Base-by-base conservation (phyloP, 352 stramenopile genomes). In the Phytophthora pseudosyringae region DNA sequence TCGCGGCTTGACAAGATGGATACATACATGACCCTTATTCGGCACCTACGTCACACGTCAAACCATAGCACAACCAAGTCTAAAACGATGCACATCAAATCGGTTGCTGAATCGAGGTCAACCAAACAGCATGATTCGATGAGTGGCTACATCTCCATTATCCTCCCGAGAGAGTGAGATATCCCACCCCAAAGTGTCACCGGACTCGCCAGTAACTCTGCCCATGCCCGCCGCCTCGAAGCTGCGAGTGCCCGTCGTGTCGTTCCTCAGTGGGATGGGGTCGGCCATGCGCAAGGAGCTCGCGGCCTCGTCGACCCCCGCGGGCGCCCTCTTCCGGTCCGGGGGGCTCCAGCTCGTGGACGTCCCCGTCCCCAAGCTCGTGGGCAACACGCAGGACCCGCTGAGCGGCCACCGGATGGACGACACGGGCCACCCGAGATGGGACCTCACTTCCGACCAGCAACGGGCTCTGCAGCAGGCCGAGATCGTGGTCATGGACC, bases 401-500 rank as follows among this genome's bases (percentile, higher is more conserved):
- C 62, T 75, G 13, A 75, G 64, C 15, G 71, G 68, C 21, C 63
- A 74, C 67, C 55, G 56, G 1, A 60, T 76, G 62, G 46, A 66
- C 35, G 56, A 74, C 31, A 25, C 49, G 8, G 52, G 32, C 6
- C 29, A 40, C 21, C 70, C 61, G 4, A 54, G 15, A 35, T 83
- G 75, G 75, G 49, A 71, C 12, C 52, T 83, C 7, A 67, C 64
- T 6, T 5, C 25, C 2, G 64, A 76, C 16, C 68, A 83, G 45
- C 53, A 76, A 46, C 44, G 41, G 44, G 45, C 73, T 6, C 12
- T 84, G 0, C 52, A 67, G 21, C 49, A 75, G 26, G 70, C 75
- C 28, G 61, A 69, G 16, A 46, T 80, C 32, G 57, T 83, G 8
- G 58, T 68, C 33, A 74, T 67, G 47, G 67, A 93, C 44, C 75